These are phyloP conservation scores for Pneumocystis wakefieldiae DNA, from an alignment of 1,139 yeast species.

Conservation along the genomic window DNA sequence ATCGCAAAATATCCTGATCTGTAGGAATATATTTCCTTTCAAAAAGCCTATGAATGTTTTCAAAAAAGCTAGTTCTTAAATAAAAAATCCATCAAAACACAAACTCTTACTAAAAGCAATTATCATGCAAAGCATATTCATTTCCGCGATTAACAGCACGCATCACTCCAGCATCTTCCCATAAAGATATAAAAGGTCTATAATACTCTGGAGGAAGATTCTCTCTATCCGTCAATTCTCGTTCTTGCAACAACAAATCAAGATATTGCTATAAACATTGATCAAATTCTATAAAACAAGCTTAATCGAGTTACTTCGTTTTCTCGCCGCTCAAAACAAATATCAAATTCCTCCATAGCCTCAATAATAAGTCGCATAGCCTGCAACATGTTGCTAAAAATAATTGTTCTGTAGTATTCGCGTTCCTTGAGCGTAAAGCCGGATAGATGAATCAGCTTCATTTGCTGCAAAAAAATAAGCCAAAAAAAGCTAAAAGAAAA, in stretches of 20 bases:
- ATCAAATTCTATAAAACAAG: neutral
- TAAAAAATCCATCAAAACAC: neutral
- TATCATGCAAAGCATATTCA: slow-evolving; percentile 71
- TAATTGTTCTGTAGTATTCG: slow-evolving; percentile 63
- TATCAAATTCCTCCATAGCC: slow-evolving; percentile 14
- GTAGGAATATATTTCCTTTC: slow-evolving; percentile 51
- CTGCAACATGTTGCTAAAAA: slow-evolving; percentile 85
- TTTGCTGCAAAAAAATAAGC: slow-evolving; percentile 35
- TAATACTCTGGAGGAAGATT: slow-evolving; percentile 15
- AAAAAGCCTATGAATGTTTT: slow-evolving; percentile 25
- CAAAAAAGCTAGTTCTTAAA: slow-evolving; percentile 8
- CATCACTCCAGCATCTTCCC: slow-evolving; percentile 48
- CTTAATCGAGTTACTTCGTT: neutral
- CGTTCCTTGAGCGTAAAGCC: slow-evolving; percentile 74
- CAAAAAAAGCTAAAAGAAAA: neutral
- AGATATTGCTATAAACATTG: slow-evolving; percentile 1
- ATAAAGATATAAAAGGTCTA: slow-evolving; percentile 25
- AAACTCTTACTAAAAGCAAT: slow-evolving; percentile 41
- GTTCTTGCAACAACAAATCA: slow-evolving; percentile 9
- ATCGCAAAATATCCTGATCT: slow-evolving; percentile 72
- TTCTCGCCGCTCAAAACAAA: slow-evolving; percentile 8
- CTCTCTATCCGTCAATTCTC: slow-evolving; percentile 11
- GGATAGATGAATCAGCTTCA: slow-evolving; percentile 69
- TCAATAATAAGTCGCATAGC: slow-evolving; percentile 69
- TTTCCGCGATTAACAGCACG: slow-evolving; percentile 48